Evolutionary conservation across 2,329 filamentous ascomycete genomes (phyloP).

Genomic region (Aspergillus persii): DNA sequence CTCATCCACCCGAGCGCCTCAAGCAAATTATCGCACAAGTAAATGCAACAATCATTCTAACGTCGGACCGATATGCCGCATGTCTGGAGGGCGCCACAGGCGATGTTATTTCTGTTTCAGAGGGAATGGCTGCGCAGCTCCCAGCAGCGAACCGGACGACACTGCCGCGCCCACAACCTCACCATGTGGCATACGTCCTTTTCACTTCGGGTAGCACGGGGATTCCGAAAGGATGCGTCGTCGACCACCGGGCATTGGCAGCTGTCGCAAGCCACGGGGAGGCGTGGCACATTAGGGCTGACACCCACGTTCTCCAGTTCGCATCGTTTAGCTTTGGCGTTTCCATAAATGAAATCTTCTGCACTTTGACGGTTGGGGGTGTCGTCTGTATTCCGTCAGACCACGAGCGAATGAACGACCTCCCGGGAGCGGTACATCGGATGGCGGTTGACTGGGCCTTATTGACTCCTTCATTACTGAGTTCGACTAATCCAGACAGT

Average conservation of each 20-base stretch:
- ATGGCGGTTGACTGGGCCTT: conserved; percentile 1
- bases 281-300: not conserved
- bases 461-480: not conserved
- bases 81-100: not conserved
- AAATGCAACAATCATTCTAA: not conserved
- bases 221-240: not conserved
- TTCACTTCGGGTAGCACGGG: not conserved
- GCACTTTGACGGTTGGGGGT: conserved; percentile 50
- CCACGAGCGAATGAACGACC: conserved; percentile 41
- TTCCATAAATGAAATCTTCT: conserved; percentile 49
- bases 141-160: not conserved
- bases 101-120: not conserved
- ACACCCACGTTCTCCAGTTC: conserved; percentile 48
- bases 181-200: not conserved
- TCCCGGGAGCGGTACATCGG: conserved; percentile 17
- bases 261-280: not conserved
- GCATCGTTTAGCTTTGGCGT: conserved; percentile 51
- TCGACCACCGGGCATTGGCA: not conserved
- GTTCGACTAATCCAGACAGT: not conserved
- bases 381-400: conserved; percentile 53
- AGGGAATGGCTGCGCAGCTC: not conserved
- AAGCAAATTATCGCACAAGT: not conserved
- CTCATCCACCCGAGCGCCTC: not conserved
- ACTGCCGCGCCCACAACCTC: not conserved
- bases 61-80: not conserved